Evolutionary conservation across 306 rosid genomes (phyloP), one percentile per base, ranked within the genome.

Genomic region (Gastrolobium bilobum): DNA sequence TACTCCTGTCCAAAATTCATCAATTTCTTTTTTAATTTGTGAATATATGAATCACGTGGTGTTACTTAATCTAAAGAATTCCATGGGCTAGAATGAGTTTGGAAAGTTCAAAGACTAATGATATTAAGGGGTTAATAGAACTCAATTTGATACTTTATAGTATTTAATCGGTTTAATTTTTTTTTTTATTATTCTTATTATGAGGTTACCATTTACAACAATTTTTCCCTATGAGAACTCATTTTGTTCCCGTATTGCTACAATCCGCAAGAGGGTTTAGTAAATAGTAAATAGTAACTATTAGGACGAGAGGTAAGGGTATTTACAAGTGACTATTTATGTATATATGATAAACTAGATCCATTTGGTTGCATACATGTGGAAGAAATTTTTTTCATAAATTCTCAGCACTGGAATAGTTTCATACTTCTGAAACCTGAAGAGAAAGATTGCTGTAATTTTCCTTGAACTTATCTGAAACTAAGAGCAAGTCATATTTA

Each of bases 81-180:
- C n/a, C 37, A 51, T 47, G 34, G 26, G 50, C 10, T 76, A 3
- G 59, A 10, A 60, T 6, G 48, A 60, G 75, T 60, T 60, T 70
- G 73, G 34, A 33, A 59, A 58, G 42, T 35, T 76, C 30, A 44
- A 31, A 20, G 64, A 53, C 38, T 71, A 56, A 60, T 14, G 1
- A 6, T 40, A 46, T 65, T 56, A 10, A 46, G 68, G 80, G 61
- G 71, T 72, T 72, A 62, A 64, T 47, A 15, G 74, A 75, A 58
- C 37, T 29, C 15, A n/a, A 30, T 2, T 66, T 75, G 47, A 5
- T 68, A n/a, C n/a, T n/a, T n/a, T n/a, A n/a, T n/a, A 46, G 31
- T 68, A 15, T 54, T 59, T 82, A 35, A 71, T 61, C 0, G 14
- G 38, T 0, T 44, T 5, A 6, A 14, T 20, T 50, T 37, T 63